Conservation (phyloP, 495 filamentous ascomycete genomes). For the Tuber borchii region DNA sequence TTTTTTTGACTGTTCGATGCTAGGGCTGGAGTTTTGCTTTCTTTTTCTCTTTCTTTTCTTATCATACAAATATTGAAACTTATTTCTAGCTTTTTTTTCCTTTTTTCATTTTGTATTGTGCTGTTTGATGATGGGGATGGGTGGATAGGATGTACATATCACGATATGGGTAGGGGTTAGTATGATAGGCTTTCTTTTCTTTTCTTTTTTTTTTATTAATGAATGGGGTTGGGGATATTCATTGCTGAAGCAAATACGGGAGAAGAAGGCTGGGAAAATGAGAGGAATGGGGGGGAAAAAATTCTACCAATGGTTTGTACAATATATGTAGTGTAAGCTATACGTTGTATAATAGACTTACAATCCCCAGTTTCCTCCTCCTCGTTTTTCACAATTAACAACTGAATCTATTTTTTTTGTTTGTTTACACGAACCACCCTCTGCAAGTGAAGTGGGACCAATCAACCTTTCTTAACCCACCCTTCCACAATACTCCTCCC, state of each 20-base stretch:
- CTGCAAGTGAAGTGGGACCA: not conserved
- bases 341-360: not conserved
- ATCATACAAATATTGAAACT: not conserved
- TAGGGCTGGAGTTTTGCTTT: slow-evolving; percentile 3
- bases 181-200: not conserved
- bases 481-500: slow-evolving; percentile 70
- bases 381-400: slow-evolving; percentile 1
- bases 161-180: not conserved
- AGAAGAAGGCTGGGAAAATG: not conserved
- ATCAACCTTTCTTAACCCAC: slow-evolving; percentile 73
- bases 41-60: not conserved
- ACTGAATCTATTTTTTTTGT: slow-evolving; percentile 40
- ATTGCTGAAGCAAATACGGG: not conserved
- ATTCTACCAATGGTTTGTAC: not conserved
- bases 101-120: not conserved
- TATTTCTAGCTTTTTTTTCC: not conserved
- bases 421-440: slow-evolving; percentile 42
- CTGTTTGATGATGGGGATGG: not conserved
- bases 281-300: not conserved
- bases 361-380: slow-evolving; percentile 18
- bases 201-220: slow-evolving; percentile 4
- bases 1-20: not conserved
- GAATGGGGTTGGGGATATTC: not conserved
- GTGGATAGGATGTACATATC: not conserved
- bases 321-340: not conserved